Evolutionary conservation across 2,329 filamentous ascomycete species (phyloP), one percentile per base, ranked within the genome.

Genomic region (Gaeumannomyces sp.): DNA sequence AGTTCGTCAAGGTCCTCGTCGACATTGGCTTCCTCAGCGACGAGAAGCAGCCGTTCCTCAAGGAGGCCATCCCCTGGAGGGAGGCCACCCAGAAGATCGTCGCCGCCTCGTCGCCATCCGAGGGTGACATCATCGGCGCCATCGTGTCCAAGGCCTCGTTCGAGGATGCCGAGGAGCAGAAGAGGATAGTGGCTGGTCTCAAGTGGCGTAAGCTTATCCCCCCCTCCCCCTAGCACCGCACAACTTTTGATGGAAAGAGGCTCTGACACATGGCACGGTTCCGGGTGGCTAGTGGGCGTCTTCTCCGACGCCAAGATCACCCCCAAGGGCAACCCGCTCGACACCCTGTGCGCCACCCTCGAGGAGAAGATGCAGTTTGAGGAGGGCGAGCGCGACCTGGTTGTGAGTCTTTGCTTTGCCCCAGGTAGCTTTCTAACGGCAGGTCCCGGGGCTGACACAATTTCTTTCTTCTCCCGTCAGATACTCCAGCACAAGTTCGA

Each of bases 341-440:
- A 97, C 77, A 94, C 91, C n/a, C 86, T 97, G 56, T 97, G 93
- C 80, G 92, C 91, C 38, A 90, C 88, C 3, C 85, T 97, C 35
- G 92, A 96, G 82, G 80, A 91, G 82, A 96, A 96, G 87, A 96
- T 96, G 91, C 85, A 91, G 77, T 97, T 89, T 77, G 89, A 85
- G 73, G 82, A 89, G 71, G 89, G 85, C 67, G 92, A 97, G 85
- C 89, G 93, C 66, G 93, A 96, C 77, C 81, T 96, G 69, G 90
- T 95, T 90, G 79, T 68, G 62, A 27, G 59, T 61, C 28, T 28
- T 65, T 69, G 64, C 8, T 11, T 22, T 1, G 4, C 14, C 10
- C n/a, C 7, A 29, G 14, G 35, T 10, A 5, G 3, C 45, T 60
- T 56, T 67, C 70, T 56, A 7, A n/a, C n/a, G n/a, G n/a, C 13